phyloP scores from a whole-genome alignment of 1,139 yeast genomes.

The Yamadazyma atmosphaerica region DNA sequence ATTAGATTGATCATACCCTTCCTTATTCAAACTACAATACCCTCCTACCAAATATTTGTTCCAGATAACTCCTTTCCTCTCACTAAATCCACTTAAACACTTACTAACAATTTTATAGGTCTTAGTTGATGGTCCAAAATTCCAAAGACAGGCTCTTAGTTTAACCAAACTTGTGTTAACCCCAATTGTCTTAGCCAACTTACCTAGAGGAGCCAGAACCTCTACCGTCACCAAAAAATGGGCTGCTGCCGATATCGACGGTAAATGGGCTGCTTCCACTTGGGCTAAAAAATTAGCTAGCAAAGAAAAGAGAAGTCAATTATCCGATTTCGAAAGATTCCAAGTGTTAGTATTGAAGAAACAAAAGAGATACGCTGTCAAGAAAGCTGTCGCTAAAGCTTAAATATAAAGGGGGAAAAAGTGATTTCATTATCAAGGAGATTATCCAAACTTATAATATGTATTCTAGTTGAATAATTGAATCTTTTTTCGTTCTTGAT shows the following conservation, averaged over 20 bases:
- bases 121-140: conserved; percentile 95
- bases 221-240: conserved; percentile 87
- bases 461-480: conserved; percentile 39
- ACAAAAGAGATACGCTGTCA: conserved; percentile 94
- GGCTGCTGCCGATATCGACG: conserved; percentile 85
- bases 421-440: conserved; percentile 12
- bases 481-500: conserved; percentile 28
- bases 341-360: conserved; percentile 96
- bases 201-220: conserved; percentile 95
- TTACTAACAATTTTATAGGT: conserved; percentile 51
- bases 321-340: conserved; percentile 99
- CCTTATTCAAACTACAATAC: too few relatives aligned
- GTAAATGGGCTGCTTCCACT: conserved; percentile 89
- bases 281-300: conserved; percentile 99
- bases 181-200: conserved; percentile 77
- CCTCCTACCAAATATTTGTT: too few relatives aligned
- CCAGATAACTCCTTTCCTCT: too few relatives aligned
- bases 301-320: conserved; percentile 88
- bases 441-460: conserved; percentile 21
- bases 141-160: conserved; percentile 88
- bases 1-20: too few relatives aligned
- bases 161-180: conserved; percentile 84
- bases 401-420: conserved; percentile 34
- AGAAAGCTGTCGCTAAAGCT: conserved; percentile 83
- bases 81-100: too few relatives aligned